A percentile compares a stretch with the other conserved stretches of the same genome.
Conservation (phyloP, 345 rosid genomes). For the Brassica juncea region DNA sequence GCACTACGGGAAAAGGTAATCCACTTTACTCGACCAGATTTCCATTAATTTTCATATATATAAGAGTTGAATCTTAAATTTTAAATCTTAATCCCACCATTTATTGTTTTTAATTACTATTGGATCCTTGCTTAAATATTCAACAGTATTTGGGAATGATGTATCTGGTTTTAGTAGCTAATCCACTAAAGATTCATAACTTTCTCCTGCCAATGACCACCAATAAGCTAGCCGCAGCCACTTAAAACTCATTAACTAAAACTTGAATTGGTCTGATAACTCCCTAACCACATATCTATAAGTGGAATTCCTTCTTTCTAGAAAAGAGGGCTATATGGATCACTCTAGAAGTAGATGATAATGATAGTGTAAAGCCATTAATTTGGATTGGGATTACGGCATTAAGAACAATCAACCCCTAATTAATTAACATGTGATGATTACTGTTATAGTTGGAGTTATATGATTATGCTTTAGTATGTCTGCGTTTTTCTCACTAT, state of each 20-base stretch:
- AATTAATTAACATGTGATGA: slow-evolving; percentile 18
- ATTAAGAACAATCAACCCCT: slow-evolving; percentile 11
- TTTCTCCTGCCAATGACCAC: slow-evolving; percentile 23
- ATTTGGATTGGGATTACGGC: slow-evolving; percentile 30
- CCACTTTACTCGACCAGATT: slow-evolving; percentile 32
- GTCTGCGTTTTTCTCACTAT: neutral
- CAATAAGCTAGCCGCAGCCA: slow-evolving; percentile 18
- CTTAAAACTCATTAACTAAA: slow-evolving; percentile 11
- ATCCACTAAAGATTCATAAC: slow-evolving; percentile 31
- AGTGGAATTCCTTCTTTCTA: neutral
- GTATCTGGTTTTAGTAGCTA: slow-evolving; percentile 27
- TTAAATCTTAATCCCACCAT: neutral
- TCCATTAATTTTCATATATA: slow-evolving; percentile 26
- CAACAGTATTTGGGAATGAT: slow-evolving; percentile 12
- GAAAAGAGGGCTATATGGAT: neutral
- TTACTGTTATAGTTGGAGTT: slow-evolving; percentile 20
- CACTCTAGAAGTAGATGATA: slow-evolving; percentile 11
- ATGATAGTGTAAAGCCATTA: slow-evolving; percentile 21
- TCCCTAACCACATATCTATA: slow-evolving; percentile 24
- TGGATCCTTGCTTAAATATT: neutral
- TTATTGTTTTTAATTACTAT: neutral
- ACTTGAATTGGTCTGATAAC: slow-evolving; percentile 7
- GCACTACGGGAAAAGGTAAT: slow-evolving; percentile 29
- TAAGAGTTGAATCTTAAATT: slow-evolving; percentile 33
- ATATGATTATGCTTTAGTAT: slow-evolving; percentile 31